Conservation (phyloP, 768 basidiomycete species). For the Termitomyces sp. region DNA sequence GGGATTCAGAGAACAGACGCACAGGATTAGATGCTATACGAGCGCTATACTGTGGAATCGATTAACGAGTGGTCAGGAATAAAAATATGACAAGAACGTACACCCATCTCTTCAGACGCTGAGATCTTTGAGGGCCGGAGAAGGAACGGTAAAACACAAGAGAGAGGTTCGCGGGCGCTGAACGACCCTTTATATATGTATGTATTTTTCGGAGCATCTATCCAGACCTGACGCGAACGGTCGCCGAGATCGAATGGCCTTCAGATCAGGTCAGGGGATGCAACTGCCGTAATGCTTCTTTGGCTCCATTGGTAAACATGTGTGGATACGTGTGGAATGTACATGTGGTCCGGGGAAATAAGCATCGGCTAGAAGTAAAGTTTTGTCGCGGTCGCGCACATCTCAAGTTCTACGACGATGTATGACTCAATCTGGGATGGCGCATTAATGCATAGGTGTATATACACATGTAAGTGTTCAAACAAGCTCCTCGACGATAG, state of each 20-base stretch:
- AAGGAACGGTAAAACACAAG: neutral
- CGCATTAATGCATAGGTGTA: neutral
- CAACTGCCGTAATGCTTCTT: neutral
- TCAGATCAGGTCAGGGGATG: neutral
- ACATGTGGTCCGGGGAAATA: neutral
- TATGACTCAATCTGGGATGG: neutral
- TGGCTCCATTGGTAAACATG: constrained; percentile 1
- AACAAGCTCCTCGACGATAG: neutral
- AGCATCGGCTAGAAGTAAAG: neutral
- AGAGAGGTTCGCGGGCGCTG: neutral
- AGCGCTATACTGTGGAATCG: constrained; percentile 39
- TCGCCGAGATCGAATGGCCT: neutral
- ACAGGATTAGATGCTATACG: constrained; percentile 58
- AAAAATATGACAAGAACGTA: neutral
- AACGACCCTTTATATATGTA: constrained; percentile 3
- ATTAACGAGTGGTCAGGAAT: neutral
- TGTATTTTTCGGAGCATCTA: neutral
- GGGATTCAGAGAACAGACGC: neutral
- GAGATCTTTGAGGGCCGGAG: neutral
- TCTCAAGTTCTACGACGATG: neutral
- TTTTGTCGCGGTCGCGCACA: neutral
- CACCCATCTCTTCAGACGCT: constrained; percentile 12
- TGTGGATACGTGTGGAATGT: neutral
- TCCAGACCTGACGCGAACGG: neutral
- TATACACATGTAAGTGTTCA: neutral